Evolutionary conservation across 1,284 basidiomycete genomes (phyloP).

Genomic region (Rhodotorula sp.): DNA sequence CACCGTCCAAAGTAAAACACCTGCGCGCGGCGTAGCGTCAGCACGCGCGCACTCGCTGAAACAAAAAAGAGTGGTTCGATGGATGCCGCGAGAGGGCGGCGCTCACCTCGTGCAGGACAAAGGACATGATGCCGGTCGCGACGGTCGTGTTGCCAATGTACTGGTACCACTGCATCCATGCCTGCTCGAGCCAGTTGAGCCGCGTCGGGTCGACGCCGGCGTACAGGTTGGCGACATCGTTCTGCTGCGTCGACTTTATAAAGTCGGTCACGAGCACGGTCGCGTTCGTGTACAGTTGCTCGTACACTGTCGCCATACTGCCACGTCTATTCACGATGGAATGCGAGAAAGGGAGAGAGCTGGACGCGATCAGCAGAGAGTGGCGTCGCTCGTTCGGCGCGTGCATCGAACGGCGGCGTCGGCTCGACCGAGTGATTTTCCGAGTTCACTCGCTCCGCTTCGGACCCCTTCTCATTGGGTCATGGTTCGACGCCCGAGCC

Average conservation of each 20-base stretch:
- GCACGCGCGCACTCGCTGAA: background rate
- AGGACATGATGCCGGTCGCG: conserved; percentile 88
- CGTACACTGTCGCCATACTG: conserved; percentile 29
- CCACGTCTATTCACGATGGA: background rate
- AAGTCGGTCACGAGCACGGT: conserved; percentile 26
- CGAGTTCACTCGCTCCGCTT: too few species aligned
- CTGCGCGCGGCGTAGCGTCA: conserved; percentile 51
- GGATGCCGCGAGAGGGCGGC: background rate
- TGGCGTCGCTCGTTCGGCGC: background rate
- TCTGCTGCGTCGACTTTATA: conserved; percentile 43
- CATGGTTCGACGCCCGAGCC: too few species aligned
- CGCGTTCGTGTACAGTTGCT: conserved; percentile 32
- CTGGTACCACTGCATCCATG: conserved; percentile 31
- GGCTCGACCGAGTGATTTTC: background rate
- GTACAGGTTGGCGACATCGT: conserved; percentile 49
- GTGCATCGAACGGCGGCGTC: background rate
- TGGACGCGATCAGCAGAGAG: background rate
- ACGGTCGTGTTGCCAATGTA: conserved; percentile 73
- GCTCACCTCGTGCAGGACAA: conserved; percentile 61
- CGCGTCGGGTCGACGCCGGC: conserved; percentile 59
- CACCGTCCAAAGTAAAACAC: conserved; percentile 95
- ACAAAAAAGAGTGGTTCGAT: background rate
- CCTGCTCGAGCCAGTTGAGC: conserved; percentile 67
- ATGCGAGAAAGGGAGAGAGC: background rate
- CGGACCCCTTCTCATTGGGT: too few species aligned